phyloP scores from a whole-genome alignment of 768 basidiomycete species.

The Tylopilus sp. region DNA sequence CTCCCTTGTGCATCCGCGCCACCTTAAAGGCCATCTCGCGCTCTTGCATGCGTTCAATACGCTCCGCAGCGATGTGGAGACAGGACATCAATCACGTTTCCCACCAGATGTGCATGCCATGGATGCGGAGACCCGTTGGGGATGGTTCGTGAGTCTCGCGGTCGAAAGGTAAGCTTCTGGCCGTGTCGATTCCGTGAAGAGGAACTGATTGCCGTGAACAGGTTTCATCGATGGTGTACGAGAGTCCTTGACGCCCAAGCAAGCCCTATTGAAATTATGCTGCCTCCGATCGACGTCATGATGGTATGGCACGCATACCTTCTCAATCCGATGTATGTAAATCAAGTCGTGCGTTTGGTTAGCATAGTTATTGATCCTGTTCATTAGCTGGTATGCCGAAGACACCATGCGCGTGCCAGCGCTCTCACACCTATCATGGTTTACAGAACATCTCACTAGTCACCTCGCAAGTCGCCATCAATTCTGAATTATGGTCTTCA shows the following conservation, averaged over 20 bases:
- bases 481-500: neutral
- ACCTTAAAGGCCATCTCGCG: constrained; percentile 28
- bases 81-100: constrained; percentile 7
- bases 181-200: neutral
- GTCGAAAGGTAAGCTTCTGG: constrained; percentile 29
- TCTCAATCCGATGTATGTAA: neutral
- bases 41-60: constrained; percentile 16
- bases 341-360: neutral
- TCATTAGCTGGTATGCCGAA: neutral
- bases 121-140: constrained; percentile 28
- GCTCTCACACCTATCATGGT: neutral
- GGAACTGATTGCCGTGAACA: neutral
- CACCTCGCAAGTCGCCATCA: neutral
- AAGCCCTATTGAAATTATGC: neutral
- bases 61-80: constrained; percentile 20
- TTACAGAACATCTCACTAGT: neutral
- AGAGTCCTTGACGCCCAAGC: neutral
- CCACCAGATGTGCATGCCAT: constrained; percentile 7
- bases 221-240: constrained; percentile 35
- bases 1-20: constrained; percentile 14
- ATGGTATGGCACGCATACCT: neutral
- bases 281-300: neutral
- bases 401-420: neutral
- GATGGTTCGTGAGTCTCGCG: constrained; percentile 34
- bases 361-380: neutral